Conservation (phyloP, 805 yeast genomes). For the Ogataea pignaliae region DNA sequence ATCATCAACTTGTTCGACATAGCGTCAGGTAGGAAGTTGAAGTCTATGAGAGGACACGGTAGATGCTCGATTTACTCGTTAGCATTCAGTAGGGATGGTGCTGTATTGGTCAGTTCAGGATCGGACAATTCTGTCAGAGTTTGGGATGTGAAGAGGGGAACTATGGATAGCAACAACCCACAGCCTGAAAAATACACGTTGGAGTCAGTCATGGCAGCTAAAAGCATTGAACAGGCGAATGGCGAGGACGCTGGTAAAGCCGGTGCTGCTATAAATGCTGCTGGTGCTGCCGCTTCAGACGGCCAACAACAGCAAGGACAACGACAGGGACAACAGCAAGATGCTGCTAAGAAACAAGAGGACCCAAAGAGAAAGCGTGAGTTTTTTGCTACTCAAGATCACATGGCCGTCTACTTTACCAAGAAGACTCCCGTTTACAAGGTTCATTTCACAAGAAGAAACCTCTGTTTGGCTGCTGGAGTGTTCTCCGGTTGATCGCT, state of each 20-base stretch:
- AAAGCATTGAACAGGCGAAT: constrained; percentile 22
- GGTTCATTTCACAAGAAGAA: constrained; percentile 87
- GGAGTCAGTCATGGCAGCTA: constrained; percentile 29
- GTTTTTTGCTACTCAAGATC: constrained; percentile 79
- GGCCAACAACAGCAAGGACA: constrained; percentile 11
- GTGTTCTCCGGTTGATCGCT: constrained; percentile 51
- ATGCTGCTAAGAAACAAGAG: constrained; percentile 25
- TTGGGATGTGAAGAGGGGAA: constrained; percentile 90
- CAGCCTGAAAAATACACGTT: constrained; percentile 50
- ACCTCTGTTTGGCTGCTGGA: constrained; percentile 90
- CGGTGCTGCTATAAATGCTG: constrained; percentile 16
- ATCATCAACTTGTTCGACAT: constrained; percentile 90
- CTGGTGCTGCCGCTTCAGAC: constrained; percentile 8
- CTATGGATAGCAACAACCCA: constrained; percentile 74
- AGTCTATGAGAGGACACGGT: constrained; percentile 94
- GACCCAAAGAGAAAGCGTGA: constrained; percentile 59
- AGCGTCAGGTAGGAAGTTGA: constrained; percentile 83
- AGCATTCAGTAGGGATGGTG: constrained; percentile 81
- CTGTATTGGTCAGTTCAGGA: constrained; percentile 84
- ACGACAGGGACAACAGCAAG: constrained; percentile 9
- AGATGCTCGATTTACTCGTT: constrained; percentile 79
- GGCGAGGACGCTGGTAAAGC: constrained; percentile 9
- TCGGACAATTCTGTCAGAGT: constrained; percentile 91
- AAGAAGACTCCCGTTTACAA: constrained; percentile 92
- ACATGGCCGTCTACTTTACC: constrained; percentile 89